These are phyloP conservation scores for Phytophthora boehmeriae DNA, from an alignment of 352 stramenopile species.

Conservation along the genomic window DNA sequence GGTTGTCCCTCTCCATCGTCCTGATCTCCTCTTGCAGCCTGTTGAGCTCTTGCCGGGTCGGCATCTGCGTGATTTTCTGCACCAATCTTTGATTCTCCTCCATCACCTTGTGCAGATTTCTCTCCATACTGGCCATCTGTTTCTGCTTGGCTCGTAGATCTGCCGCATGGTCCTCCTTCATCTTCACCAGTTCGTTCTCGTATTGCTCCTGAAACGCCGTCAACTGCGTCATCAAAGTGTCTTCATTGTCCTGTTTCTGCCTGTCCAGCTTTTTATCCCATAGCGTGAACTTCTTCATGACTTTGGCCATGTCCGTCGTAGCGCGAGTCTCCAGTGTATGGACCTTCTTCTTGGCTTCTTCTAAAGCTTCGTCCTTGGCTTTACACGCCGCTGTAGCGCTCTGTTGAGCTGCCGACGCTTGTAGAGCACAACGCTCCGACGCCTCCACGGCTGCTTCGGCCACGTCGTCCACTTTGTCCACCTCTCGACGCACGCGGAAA, in stretches of 20 bases:
- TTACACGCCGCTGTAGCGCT: background rate
- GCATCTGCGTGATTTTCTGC: slow-evolving; percentile 14
- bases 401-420: slow-evolving; percentile 20
- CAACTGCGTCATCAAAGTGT: slow-evolving; percentile 60
- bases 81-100: slow-evolving; percentile 13
- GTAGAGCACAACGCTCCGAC: slow-evolving; percentile 30
- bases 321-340: background rate
- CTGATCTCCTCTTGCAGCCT: slow-evolving; percentile 20
- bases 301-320: slow-evolving; percentile 17
- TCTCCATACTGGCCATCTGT: slow-evolving; percentile 18
- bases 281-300: slow-evolving; percentile 24
- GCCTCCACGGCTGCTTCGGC: slow-evolving; percentile 42
- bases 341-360: slow-evolving; percentile 14
- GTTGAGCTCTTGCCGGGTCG: slow-evolving; percentile 21
- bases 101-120: slow-evolving; percentile 16
- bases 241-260: slow-evolving; percentile 39
- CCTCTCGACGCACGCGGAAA: slow-evolving; percentile 42
- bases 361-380: slow-evolving; percentile 12
- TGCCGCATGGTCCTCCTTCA: slow-evolving; percentile 30
- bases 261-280: slow-evolving; percentile 35
- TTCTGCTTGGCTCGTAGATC: slow-evolving; percentile 32
- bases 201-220: slow-evolving; percentile 56
- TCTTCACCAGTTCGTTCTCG: slow-evolving; percentile 42
- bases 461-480: slow-evolving; percentile 45
- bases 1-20: slow-evolving; percentile 14